A percentile compares a stretch with the other conserved stretches of the same genome.
Evolutionary conservation across 305 asterid species (phyloP).

Genomic region (Fraxinus sp.): DNA sequence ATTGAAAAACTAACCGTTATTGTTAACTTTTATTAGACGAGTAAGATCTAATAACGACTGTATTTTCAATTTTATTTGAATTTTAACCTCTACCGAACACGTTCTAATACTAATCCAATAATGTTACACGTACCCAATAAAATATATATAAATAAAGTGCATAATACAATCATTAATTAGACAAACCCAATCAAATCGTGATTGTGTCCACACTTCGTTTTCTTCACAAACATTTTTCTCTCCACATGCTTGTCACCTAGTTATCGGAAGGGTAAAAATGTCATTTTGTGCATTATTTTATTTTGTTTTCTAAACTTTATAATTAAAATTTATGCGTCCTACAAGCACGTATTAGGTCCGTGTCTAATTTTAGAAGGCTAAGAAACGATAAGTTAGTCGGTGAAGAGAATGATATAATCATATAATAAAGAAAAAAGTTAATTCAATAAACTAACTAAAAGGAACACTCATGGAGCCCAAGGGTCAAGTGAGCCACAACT

Average conservation of each 20-base stretch:
- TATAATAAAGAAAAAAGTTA: too few relatives aligned
- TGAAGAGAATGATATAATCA: too few relatives aligned
- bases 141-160: not conserved
- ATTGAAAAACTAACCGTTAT: too few relatives aligned
- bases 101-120: not conserved
- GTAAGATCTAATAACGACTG: too few relatives aligned
- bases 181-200: not conserved
- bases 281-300: not conserved
- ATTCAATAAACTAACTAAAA: too few relatives aligned
- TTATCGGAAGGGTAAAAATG: not conserved
- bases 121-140: not conserved
- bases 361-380: not conserved
- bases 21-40: too few relatives aligned
- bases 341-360: not conserved
- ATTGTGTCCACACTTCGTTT: not conserved
- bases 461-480: too few relatives aligned
- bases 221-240: not conserved
- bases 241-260: not conserved
- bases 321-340: too few relatives aligned
- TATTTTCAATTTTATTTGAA: too few relatives aligned
- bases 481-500: too few relatives aligned
- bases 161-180: not conserved
- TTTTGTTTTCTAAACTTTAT: not conserved
- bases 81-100: too few relatives aligned
- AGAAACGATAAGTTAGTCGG: too few relatives aligned